Percentiles rank a stretch among this genome's conserved stretches.
Evolutionary conservation across 2,329 filamentous ascomycete genomes (phyloP).

Genomic region (Penicillium sp.): DNA sequence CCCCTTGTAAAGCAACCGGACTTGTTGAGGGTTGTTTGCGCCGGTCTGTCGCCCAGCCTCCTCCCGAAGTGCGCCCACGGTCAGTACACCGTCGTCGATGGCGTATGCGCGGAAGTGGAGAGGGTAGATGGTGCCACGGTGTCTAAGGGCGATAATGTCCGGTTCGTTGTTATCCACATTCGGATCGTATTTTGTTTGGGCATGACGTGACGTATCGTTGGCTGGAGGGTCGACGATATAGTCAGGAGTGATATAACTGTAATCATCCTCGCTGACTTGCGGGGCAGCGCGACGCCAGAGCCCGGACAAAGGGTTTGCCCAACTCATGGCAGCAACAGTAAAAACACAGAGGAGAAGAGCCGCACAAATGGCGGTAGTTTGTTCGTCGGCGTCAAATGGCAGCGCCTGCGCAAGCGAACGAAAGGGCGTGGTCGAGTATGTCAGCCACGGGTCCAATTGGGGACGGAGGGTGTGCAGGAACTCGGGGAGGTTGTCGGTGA

Average conservation of each 20-base stretch:
- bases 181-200: conserved; percentile 10
- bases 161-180: conserved; percentile 36
- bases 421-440: conserved; percentile 24
- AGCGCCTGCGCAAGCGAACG: conserved; percentile 24
- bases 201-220: conserved; percentile 11
- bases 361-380: conserved; percentile 24
- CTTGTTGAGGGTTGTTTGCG: conserved; percentile 35
- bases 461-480: conserved; percentile 35
- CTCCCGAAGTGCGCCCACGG: conserved; percentile 42
- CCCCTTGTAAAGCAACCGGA: conserved; percentile 50
- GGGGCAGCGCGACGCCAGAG: conserved; percentile 36
- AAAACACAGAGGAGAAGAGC: conserved; percentile 31
- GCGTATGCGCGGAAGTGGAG: conserved; percentile 48
- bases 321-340: conserved; percentile 35
- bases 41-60: conserved; percentile 40
- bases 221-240: conserved; percentile 32
- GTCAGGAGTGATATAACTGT: conserved; percentile 39
- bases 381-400: conserved; percentile 21
- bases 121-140: conserved; percentile 43
- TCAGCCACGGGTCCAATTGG: conserved; percentile 28
- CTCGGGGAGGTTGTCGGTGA: conserved; percentile 32
- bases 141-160: conserved; percentile 45
- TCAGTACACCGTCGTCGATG: conserved; percentile 47
- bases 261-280: conserved; percentile 40
- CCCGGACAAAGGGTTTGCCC: conserved; percentile 33